Evolutionary conservation across 2,329 filamentous ascomycete species (phyloP), one percentile per base, ranked within the genome.

Genomic region (Aspergillus ibericus): DNA sequence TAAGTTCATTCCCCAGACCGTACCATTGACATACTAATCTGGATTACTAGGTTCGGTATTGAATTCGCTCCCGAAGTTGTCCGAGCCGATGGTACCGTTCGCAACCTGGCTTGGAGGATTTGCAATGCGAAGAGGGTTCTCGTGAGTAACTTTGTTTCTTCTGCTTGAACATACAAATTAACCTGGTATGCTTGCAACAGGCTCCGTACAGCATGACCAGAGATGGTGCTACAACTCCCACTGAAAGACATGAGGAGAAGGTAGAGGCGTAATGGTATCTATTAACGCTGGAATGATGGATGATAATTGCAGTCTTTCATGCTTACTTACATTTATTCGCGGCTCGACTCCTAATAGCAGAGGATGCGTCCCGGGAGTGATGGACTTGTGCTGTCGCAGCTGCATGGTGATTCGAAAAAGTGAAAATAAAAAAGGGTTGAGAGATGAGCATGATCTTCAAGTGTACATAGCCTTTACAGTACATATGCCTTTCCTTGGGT

Each of bases 51-150:
- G 82, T 89, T 99, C 73, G 95, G 93, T 53, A 90, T 99, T 60
- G 95, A 99, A 74, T 93, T 99, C 71, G 91, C 95, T 1, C 89
- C 93, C 0, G 91, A 92, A 46, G 93, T 98, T 0, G 95, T 99
- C 32, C 87, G 90, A 53, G 92, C 93, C 0, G 95, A 99, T 77
- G 92, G 95, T 5, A 96, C 88, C 66, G 90, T 98, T 59, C 86
- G 84, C 70, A 96, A 96, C 72, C 80, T 99, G 63, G 92, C 93
- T 5, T 97, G 93, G 93, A 85, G 95, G 70, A 91, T 99, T 63
- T 95, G 90, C 74, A 96, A 96, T 73, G 95, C 95, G 35, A 97
- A 97, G 81, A 91, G 93, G 77, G 95, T 96, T 64, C 76, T 98
- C 78, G 92, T 96, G 80, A 80, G 89, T 83, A 36, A 38, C 58